Percentiles rank a stretch among this genome's conserved stretches.
phyloP scores from a whole-genome alignment of 805 yeast genomes.

The Yarrowia bubula region DNA sequence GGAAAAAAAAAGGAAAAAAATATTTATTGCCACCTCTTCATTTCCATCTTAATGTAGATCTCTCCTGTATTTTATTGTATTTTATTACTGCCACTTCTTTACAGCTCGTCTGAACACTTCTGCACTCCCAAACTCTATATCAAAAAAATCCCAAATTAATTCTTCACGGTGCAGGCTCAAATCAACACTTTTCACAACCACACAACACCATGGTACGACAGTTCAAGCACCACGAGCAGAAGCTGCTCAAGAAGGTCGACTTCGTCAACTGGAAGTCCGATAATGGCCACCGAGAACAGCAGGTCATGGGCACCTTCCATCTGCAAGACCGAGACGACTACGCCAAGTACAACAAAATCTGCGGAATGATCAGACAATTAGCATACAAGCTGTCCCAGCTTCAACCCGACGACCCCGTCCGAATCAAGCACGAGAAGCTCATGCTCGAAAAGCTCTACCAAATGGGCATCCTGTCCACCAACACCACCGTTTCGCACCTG shows the following conservation, averaged over 20 bases:
- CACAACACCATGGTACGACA: conserved; percentile 45
- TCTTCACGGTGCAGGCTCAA: neutral
- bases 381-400: conserved; percentile 83
- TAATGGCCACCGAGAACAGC: conserved; percentile 91
- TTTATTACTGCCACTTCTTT: no score
- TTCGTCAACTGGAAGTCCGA: conserved; percentile 98
- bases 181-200: neutral
- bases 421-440: conserved; percentile 84
- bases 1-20: no score
- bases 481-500: conserved; percentile 80
- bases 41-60: neutral
- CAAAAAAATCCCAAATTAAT: neutral
- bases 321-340: conserved; percentile 94
- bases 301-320: conserved; percentile 92
- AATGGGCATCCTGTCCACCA: conserved; percentile 85
- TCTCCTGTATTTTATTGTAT: no score
- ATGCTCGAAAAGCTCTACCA: conserved; percentile 80
- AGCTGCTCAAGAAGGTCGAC: conserved; percentile 90
- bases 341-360: conserved; percentile 85
- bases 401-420: conserved; percentile 81
- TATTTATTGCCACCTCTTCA: neutral
- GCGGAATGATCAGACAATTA: conserved; percentile 86
- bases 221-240: conserved; percentile 92
- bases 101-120: neutral
- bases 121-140: neutral